Conservation (phyloP, 208 protist species). For the Leishmania guyanensis region DNA sequence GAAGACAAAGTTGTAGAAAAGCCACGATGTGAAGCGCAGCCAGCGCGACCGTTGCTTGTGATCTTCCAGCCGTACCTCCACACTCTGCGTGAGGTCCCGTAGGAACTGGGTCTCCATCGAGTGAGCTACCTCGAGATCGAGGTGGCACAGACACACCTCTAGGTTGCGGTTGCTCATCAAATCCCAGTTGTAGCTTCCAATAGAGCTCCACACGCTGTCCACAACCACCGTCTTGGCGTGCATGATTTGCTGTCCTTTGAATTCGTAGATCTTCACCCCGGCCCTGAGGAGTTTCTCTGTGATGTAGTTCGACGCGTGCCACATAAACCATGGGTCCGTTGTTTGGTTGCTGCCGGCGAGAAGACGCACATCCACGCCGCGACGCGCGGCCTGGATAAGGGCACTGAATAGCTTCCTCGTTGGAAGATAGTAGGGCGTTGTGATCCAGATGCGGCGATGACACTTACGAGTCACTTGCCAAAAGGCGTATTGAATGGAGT, state of each 20-base stretch:
- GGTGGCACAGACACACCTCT: conserved; percentile 85
- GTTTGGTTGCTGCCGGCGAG: conserved; percentile 81
- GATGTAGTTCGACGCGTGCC: conserved; percentile 89
- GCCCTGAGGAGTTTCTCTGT: conserved; percentile 72
- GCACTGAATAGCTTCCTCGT: conserved; percentile 78
- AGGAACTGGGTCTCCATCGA: conserved; percentile 91
- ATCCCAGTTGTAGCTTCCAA: conserved; percentile 94
- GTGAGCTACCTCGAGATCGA: conserved; percentile 61
- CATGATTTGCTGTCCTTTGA: conserved; percentile 85
- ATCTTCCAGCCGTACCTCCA: conserved; percentile 68
- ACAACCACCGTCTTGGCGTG: conserved; percentile 93
- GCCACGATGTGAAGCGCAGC: conserved; percentile 76
- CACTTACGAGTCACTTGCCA: conserved; percentile 85
- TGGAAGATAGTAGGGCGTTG: conserved; percentile 93
- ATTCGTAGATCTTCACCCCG: conserved; percentile 92
- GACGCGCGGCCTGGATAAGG: conserved; percentile 69
- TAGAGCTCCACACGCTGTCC: conserved; percentile 90
- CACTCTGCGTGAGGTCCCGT: conserved; percentile 57
- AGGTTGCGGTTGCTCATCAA: conserved; percentile 93
- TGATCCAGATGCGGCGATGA: conserved; percentile 87
- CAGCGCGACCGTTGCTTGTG: conserved; percentile 68
- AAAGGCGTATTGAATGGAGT: conserved; percentile 89
- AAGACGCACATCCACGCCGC: conserved; percentile 92
- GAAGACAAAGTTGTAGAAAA: conserved; percentile 84
- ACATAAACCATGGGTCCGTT: conserved; percentile 93